Evolutionary conservation across 1,284 basidiomycete genomes (phyloP), one percentile per base, ranked within the genome.

Genomic region (Ganoderma lingzhi): DNA sequence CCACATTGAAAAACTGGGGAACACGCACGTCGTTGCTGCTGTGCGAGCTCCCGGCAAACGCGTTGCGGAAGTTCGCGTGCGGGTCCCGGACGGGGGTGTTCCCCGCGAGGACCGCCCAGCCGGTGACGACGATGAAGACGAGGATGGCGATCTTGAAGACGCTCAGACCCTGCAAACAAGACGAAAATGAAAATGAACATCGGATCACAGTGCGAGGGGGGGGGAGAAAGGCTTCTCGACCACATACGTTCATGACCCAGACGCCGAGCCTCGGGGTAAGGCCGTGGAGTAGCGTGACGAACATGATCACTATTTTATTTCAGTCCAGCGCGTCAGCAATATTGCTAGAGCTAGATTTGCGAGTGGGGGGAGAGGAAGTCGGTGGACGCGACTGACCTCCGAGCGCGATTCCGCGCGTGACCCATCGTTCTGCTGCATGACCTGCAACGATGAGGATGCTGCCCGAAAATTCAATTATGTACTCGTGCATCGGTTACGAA

Each of bases 91-190:
- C 85, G 23, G 77, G 81, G 1, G 82, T 80, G 15, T 81, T 76
- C 0, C 88, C 82, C 15, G 79, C 75, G 53, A 90, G 84, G 0
- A 84, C 86, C 28, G 83, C 82, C 53, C 87, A 78, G 4, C 88
- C 87, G 79, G 78, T 79, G 32, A 87, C 71, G 0, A 87, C 84
- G 61, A 94, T 84, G 9, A 87, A 78, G 0, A 85, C 74, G 28
- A 94, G 82, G 48, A 91, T 84, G 62, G 87, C 67, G 56, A 93
- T 80, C 74, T 93, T 93, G 81, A 91, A 88, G 45, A 85, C 70
- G 53, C 89, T 91, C 2, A 94, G 82, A 0, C 67, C 68, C 78
- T 74, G 66, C 23, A 4, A 14, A n/a, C 8, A 41, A 9, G 23
- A 28, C 10, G 48, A 42, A 41, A 15, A 28, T 39, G 35, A 19